Percentiles rank a stretch among this genome's conserved stretches.
Evolutionary conservation across 139 green algal species (phyloP).

Genomic region (Closterium sp.): DNA sequence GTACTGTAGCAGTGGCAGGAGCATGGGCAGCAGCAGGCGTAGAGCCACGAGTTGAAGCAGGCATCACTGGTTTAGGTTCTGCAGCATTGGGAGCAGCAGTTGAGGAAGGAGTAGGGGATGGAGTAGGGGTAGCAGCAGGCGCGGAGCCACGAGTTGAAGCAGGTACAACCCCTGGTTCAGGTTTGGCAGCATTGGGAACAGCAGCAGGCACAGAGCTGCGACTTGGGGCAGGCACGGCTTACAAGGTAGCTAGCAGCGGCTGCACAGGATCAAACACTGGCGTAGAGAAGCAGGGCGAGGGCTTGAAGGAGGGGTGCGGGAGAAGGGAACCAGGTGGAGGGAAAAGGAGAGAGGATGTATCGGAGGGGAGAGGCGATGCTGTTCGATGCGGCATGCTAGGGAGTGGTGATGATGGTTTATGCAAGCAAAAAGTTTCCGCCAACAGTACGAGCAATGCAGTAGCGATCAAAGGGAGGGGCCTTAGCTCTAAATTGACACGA

Average conservation of each 20-base stretch:
- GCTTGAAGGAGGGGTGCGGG: not conserved
- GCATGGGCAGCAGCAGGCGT: not conserved
- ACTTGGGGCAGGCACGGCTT: no score
- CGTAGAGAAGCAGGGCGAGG: not conserved
- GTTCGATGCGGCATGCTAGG: no score
- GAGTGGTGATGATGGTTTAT: not conserved
- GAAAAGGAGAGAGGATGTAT: no score
- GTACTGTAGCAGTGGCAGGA: not conserved
- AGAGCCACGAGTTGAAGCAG: not conserved
- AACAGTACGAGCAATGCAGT: not conserved
- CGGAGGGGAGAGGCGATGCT: no score
- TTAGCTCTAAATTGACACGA: not conserved
- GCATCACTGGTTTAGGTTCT: not conserved
- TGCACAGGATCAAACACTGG: not conserved
- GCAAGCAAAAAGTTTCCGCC: not conserved
- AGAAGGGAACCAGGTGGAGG: not conserved
- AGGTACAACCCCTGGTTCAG: no score
- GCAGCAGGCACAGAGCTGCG: not conserved
- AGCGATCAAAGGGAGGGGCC: not conserved
- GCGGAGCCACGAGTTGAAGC: no score
- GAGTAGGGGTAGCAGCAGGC: not conserved
- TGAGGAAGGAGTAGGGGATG: no score
- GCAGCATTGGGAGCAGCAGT: not conserved
- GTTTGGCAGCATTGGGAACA: not conserved
- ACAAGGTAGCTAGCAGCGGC: not conserved